A percentile compares a stretch with the other conserved stretches of the same genome.
These are phyloP conservation scores for Aspergillus glaucus DNA, from an alignment of 2,329 filamentous ascomycete genomes.

Conservation along the genomic window DNA sequence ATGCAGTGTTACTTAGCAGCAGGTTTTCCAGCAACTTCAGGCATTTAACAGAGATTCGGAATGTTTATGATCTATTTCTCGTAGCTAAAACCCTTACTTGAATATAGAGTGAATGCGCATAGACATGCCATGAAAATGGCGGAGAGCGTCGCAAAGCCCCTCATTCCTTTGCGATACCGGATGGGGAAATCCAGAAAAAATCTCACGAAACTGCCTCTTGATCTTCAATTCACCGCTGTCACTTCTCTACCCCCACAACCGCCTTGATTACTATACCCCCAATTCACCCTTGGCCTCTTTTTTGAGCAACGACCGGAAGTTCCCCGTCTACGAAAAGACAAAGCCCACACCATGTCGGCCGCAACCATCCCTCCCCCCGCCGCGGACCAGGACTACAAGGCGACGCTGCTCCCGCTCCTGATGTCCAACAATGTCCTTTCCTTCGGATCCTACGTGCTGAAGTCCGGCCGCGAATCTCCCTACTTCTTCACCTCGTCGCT, in stretches of 20 bases:
- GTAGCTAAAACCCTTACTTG: too few species aligned
- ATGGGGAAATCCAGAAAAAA: neutral
- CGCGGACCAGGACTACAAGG: slow-evolving; percentile 31
- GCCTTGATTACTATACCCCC: neutral
- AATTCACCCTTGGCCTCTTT: neutral
- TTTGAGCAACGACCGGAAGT: neutral
- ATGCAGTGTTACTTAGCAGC: neutral
- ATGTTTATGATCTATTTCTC: too few species aligned
- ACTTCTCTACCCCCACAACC: slow-evolving; percentile 4
- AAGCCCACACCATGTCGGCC: slow-evolving; percentile 17
- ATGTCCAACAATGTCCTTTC: slow-evolving; percentile 37
- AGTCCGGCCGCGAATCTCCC: slow-evolving; percentile 81
- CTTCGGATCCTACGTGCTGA: slow-evolving; percentile 60
- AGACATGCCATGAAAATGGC: neutral
- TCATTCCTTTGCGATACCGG: neutral
- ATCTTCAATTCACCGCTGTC: slow-evolving; percentile 14
- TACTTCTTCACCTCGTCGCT: slow-evolving; percentile 98
- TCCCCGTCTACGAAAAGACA: neutral
- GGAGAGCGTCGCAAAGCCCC: neutral
- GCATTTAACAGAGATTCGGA: too few species aligned
- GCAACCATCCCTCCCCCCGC: slow-evolving; percentile 16
- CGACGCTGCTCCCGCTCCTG: slow-evolving; percentile 31
- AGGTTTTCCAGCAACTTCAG: too few species aligned
- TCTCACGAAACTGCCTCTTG: neutral
- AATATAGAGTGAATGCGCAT: too few species aligned